These are phyloP conservation scores for Epichloe uncinata DNA, from an alignment of 2,329 filamentous ascomycete species.

Conservation along the genomic window DNA sequence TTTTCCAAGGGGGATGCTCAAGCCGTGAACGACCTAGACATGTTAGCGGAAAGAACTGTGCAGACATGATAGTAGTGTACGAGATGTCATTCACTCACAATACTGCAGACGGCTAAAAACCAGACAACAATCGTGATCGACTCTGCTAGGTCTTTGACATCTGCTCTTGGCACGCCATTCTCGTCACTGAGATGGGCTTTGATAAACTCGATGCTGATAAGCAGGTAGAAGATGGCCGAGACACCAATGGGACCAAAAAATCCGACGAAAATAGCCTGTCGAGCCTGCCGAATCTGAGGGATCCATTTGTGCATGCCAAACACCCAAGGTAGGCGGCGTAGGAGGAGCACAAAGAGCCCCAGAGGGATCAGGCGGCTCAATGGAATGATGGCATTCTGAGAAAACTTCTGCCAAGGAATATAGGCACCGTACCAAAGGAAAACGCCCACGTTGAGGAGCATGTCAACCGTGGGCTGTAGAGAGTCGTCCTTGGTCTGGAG, in stretches of 20 bases:
- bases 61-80: conserved; percentile 13
- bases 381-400: conserved; percentile 53
- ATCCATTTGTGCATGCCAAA: conserved; percentile 62
- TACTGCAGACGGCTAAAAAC: conserved; percentile 74
- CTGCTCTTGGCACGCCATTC: conserved; percentile 46
- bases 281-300: conserved; percentile 60
- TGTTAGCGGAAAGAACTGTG: not conserved
- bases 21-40: conserved; percentile 55
- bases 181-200: conserved; percentile 33
- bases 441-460: conserved; percentile 78
- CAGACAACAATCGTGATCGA: conserved; percentile 62
- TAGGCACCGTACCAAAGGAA: conserved; percentile 88
- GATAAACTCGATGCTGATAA: conserved; percentile 66
- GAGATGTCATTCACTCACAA: conserved; percentile 40
- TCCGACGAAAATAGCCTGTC: conserved; percentile 73
- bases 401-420: conserved; percentile 66
- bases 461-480: conserved; percentile 87
- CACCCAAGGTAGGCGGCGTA: conserved; percentile 67
- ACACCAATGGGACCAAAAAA: conserved; percentile 88
- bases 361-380: conserved; percentile 60
- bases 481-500: conserved; percentile 80
- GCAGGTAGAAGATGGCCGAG: conserved; percentile 81
- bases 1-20: conserved; percentile 68
- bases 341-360: conserved; percentile 60
- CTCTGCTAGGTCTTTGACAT: conserved; percentile 53